Evolutionary conservation across 805 yeast species (phyloP), one percentile per base, ranked within the genome.

Genomic region (Saccharomyces kudriavzevii): DNA sequence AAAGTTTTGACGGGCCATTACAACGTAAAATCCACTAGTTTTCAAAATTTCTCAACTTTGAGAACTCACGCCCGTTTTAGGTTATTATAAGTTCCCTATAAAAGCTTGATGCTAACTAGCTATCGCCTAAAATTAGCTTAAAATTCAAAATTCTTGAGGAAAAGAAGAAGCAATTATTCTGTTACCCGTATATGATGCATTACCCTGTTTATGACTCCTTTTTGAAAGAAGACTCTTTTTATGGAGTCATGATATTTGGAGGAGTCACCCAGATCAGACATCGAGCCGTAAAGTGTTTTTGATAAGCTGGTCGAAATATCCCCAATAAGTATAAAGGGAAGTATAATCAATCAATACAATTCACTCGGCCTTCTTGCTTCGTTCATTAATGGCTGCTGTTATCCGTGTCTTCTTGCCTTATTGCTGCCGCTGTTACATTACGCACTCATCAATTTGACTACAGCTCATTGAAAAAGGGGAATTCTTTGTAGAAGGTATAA

Each of bases 1-100:
- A 66, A 91, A 89, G 67, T 89, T 88, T 64, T 89, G 96, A 72
- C 90, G 83, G 50, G 95, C 92, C 96, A 89, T 89, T 13, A 49
- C 59, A 27, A 40, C 26, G 11, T 24, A 20, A 6, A n/a, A n/a
- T n/a, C n/a, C n/a, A n/a, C n/a, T n/a, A n/a, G n/a, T n/a, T n/a
- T n/a, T n/a, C n/a, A n/a, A 17, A 35, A 2, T 17, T 17, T 35
- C 24, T n/a, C 24, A 35, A 17, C 43, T 35, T 24, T 17, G 11
- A 6, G 43, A 35, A 17, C 24, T 35, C 24, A 3, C 43, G 8
- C 24, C 24, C 3, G 43, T 9, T 17, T 5, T 6, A 2, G 2
- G 5, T 17, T 35, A 8, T 35, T 35, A 17, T n/a, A 11, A 11
- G 17, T 35, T 17, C 6, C 13, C 11, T 35, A 8, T 2, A 35